Conservation (phyloP, 2,329 filamentous ascomycete species). For the Penicillium sp. region DNA sequence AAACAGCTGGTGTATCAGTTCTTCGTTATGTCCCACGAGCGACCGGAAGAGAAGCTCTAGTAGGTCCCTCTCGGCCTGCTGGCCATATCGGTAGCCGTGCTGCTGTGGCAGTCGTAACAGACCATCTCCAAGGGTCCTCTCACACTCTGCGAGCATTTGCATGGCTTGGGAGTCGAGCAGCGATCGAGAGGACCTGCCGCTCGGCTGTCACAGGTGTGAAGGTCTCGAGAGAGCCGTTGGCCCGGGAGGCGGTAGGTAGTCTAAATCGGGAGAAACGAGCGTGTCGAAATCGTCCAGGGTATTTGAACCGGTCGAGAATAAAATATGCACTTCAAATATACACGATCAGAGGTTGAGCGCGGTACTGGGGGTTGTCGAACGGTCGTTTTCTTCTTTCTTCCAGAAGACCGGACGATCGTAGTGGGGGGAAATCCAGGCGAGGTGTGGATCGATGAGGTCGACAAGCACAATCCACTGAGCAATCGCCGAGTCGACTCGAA, state of each 20-base stretch:
- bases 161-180: slow-evolving; percentile 32
- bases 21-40: slow-evolving; percentile 73
- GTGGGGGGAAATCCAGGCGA: slow-evolving; percentile 22
- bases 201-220: slow-evolving; percentile 23
- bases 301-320: neutral
- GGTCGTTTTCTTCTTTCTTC: slow-evolving; percentile 5
- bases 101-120: slow-evolving; percentile 76
- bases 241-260: slow-evolving; percentile 14
- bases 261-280: slow-evolving; percentile 8
- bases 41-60: slow-evolving; percentile 83
- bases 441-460: slow-evolving; percentile 27
- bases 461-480: slow-evolving; percentile 14
- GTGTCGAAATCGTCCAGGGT: slow-evolving; percentile 1
- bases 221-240: slow-evolving; percentile 20
- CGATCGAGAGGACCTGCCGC: slow-evolving; percentile 30
- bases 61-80: slow-evolving; percentile 72
- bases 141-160: slow-evolving; percentile 57
- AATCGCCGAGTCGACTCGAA: slow-evolving; percentile 7
- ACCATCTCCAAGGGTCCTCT: slow-evolving; percentile 82
- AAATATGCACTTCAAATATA: neutral
- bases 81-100: slow-evolving; percentile 75
- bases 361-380: neutral
- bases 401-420: slow-evolving; percentile 22
- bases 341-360: neutral
- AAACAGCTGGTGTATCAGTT: slow-evolving; percentile 81